A percentile compares a stretch with the other conserved stretches of the same genome.
Conservation (phyloP, 2,329 filamentous ascomycete genomes). For the Metarhizium humberi region DNA sequence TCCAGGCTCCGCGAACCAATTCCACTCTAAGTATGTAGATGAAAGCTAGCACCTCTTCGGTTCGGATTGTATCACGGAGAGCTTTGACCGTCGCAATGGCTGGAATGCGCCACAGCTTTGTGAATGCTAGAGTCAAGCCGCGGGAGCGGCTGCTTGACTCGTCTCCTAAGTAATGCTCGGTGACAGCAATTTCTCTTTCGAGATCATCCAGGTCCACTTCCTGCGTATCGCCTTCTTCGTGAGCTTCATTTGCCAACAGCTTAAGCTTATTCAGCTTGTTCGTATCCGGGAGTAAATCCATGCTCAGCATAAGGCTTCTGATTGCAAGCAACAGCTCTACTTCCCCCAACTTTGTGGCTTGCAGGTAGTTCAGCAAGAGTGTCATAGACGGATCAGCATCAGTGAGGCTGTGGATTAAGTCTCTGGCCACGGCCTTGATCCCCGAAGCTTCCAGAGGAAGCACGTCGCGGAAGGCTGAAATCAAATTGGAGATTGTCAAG, state of each 20-base stretch:
- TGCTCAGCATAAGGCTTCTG: conserved; percentile 57
- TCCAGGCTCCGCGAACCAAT: conserved; percentile 68
- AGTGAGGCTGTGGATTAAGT: conserved; percentile 52
- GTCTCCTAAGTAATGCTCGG: conserved; percentile 57
- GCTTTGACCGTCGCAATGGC: conserved; percentile 48
- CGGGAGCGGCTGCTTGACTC: conserved; percentile 54
- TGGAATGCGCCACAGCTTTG: conserved; percentile 60
- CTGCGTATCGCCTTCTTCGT: conserved; percentile 22
- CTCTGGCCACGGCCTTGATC: conserved; percentile 41
- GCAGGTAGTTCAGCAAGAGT: conserved; percentile 56
- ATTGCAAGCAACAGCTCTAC: conserved; percentile 59
- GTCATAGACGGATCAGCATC: conserved; percentile 61
- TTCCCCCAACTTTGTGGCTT: conserved; percentile 54
- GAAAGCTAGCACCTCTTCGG: conserved; percentile 60
- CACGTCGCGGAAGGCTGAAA: conserved; percentile 44
- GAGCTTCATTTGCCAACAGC: conserved; percentile 19
- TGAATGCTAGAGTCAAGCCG: conserved; percentile 58
- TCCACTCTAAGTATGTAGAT: conserved; percentile 66
- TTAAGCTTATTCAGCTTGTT: conserved; percentile 22
- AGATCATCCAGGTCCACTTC: conserved; percentile 50
- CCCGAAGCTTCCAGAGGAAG: conserved; percentile 34
- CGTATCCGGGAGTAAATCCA: conserved; percentile 46
- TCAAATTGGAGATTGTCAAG: conserved; percentile 49
- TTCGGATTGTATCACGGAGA: conserved; percentile 53
- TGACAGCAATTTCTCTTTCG: conserved; percentile 57